phyloP scores from a whole-genome alignment of 129 eudicot genomes.

The Smallanthus sonchifolius region DNA sequence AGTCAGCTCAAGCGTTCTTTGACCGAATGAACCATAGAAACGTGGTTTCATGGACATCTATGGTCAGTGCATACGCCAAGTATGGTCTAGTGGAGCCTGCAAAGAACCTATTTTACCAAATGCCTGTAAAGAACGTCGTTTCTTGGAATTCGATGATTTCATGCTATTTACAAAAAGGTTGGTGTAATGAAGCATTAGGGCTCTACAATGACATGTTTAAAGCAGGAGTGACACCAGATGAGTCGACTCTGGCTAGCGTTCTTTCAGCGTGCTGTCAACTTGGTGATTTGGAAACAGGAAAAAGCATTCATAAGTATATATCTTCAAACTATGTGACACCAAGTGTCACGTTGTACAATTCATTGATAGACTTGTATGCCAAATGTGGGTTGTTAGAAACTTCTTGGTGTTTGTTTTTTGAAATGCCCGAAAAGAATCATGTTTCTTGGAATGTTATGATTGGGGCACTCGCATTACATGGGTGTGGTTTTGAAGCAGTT shows the following conservation, averaged over 20 bases:
- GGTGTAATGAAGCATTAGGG: constrained; percentile 25
- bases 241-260: constrained; percentile 27
- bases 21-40: constrained; percentile 33
- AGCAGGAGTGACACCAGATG: constrained; percentile 34
- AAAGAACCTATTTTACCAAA: constrained; percentile 24
- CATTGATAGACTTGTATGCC: constrained; percentile 31
- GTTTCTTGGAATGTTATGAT: constrained; percentile 39
- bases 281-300: constrained; percentile 37
- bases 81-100: constrained; percentile 28
- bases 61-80: constrained; percentile 36
- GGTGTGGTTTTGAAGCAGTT: constrained; percentile 30
- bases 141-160: constrained; percentile 47
- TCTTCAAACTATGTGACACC: constrained; percentile 12
- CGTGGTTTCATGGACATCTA: constrained; percentile 46
- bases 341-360: constrained; percentile 31
- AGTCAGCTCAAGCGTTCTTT: constrained; percentile 31
- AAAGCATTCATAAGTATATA: constrained; percentile 23
- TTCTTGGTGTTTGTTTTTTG: constrained; percentile 8
- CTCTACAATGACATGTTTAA: constrained; percentile 19
- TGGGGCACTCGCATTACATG: constrained; percentile 37
- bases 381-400: constrained; percentile 27
- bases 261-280: constrained; percentile 41
- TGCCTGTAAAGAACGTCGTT: constrained; percentile 38
- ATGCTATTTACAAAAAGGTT: constrained; percentile 31
- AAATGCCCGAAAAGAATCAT: constrained; percentile 28